Conservation (phyloP, 768 basidiomycete genomes). For the Calvatia gigantea region DNA sequence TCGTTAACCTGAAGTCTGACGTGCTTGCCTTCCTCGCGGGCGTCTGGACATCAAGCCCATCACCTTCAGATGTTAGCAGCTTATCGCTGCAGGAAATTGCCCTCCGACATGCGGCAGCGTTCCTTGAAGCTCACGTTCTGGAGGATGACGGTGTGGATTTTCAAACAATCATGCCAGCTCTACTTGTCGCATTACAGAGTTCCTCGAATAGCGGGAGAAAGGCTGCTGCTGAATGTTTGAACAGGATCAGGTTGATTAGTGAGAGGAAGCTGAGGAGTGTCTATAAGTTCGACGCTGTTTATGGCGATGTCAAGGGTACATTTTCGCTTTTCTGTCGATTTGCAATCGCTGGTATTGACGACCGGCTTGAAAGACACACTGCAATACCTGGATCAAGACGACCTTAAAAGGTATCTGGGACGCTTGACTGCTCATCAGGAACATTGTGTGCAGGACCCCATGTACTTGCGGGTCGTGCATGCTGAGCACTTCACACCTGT, state of each 20-base stretch:
- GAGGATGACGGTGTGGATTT: conserved; percentile 64
- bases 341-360: conserved; percentile 6
- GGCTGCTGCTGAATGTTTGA: conserved; percentile 55
- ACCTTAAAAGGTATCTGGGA: conserved; percentile 55
- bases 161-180: conserved; percentile 70
- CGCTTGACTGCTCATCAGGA: conserved; percentile 47
- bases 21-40: conserved; percentile 80
- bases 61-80: conserved; percentile 20
- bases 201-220: conserved; percentile 37
- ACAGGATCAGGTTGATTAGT: conserved; percentile 36
- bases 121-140: conserved; percentile 67
- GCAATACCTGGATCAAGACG: conserved; percentile 68
- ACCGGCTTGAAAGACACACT: conserved; percentile 33
- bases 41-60: conserved; percentile 40
- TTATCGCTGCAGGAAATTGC: conserved; percentile 43
- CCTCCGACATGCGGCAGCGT: conserved; percentile 73
- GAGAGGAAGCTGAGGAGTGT: conserved; percentile 47
- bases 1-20: conserved; percentile 65
- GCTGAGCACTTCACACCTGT: conserved; percentile 45
- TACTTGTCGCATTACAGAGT: conserved; percentile 60
- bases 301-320: conserved; percentile 59
- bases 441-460: conserved; percentile 57
- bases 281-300: conserved; percentile 73
- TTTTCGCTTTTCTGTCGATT: conserved; percentile 10
- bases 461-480: conserved; percentile 59